A percentile compares a stretch with the other conserved stretches of the same genome.
phyloP scores from a whole-genome alignment of 164 flowering plant genomes.

The Umbellularia californica region DNA sequence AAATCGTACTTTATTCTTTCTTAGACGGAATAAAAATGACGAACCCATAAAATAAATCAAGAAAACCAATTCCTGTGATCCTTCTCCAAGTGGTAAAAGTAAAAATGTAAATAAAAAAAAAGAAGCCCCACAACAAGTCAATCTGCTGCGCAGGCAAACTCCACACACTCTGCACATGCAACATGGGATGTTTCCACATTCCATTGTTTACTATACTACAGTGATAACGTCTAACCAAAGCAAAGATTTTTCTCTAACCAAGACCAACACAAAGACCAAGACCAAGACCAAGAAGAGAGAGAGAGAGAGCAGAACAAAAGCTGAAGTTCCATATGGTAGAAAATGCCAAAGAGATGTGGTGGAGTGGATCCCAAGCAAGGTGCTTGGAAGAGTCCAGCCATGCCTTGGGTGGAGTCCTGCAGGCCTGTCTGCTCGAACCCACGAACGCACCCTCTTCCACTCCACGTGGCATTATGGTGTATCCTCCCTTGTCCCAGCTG shows the following conservation, averaged over 20 bases:
- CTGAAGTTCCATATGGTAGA: slow-evolving; percentile 8
- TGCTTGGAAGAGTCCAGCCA: slow-evolving; percentile 3
- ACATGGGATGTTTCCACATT: too few relatives aligned
- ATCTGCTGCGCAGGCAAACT: too few relatives aligned
- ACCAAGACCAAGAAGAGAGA: not conserved
- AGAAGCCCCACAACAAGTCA: too few relatives aligned
- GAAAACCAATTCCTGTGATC: too few relatives aligned
- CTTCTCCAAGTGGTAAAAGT: too few relatives aligned
- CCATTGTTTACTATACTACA: too few relatives aligned
- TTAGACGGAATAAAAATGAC: too few relatives aligned
- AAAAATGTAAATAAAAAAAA: too few relatives aligned
- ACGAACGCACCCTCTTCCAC: not conserved
- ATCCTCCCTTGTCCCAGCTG: not conserved
- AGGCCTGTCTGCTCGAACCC: slow-evolving; percentile 6
- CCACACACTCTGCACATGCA: too few relatives aligned
- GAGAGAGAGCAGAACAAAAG: not conserved
- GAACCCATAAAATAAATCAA: too few relatives aligned
- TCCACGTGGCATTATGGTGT: not conserved
- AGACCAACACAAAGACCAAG: not conserved
- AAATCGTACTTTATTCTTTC: too few relatives aligned
- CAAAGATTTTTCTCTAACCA: not conserved
- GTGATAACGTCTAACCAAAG: too few relatives aligned
- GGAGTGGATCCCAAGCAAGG: not conserved
- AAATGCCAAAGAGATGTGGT: slow-evolving; percentile 9
- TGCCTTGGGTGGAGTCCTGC: slow-evolving; percentile 7